Conservation (phyloP, 148 eudicot species). For the Camellia sinensis region DNA sequence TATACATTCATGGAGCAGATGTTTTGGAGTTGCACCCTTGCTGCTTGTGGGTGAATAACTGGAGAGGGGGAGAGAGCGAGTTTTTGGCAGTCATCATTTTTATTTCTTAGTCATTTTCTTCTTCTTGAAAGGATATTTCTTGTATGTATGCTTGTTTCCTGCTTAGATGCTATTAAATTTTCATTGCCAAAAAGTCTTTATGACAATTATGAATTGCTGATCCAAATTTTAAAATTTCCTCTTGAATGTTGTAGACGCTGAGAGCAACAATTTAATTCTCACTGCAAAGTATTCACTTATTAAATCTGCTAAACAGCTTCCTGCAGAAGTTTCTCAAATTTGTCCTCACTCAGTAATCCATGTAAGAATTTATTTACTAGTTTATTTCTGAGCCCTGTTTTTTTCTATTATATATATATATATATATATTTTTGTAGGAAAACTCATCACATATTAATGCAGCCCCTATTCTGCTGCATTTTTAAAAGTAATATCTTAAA, state of each 20-base stretch:
- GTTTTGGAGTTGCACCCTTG: constrained; percentile 4
- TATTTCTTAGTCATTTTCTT: background rate
- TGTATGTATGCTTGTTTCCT: background rate
- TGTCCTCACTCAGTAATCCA: constrained; percentile 56
- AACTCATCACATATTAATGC: background rate
- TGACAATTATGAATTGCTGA: background rate
- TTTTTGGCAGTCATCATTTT: background rate
- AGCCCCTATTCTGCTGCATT: background rate
- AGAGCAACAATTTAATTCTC: constrained; percentile 68
- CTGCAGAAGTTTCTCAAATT: constrained; percentile 55
- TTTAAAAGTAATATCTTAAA: background rate
- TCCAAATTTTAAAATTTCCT: background rate
- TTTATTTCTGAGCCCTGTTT: background rate
- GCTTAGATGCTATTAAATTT: background rate
- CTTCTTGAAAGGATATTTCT: background rate
- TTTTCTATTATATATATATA: background rate
- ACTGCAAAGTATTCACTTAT: constrained; percentile 83
- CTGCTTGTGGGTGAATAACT: background rate
- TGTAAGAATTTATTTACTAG: constrained; percentile 35
- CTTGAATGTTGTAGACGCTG: constrained; percentile 50
- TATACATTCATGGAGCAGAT: background rate
- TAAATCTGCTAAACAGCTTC: constrained; percentile 61
- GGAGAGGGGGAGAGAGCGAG: too few relatives aligned
- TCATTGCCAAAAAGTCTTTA: too few relatives aligned
- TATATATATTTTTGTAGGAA: background rate